phyloP scores from a whole-genome alignment of 768 basidiomycete genomes.

The Lactarius evosmus region DNA sequence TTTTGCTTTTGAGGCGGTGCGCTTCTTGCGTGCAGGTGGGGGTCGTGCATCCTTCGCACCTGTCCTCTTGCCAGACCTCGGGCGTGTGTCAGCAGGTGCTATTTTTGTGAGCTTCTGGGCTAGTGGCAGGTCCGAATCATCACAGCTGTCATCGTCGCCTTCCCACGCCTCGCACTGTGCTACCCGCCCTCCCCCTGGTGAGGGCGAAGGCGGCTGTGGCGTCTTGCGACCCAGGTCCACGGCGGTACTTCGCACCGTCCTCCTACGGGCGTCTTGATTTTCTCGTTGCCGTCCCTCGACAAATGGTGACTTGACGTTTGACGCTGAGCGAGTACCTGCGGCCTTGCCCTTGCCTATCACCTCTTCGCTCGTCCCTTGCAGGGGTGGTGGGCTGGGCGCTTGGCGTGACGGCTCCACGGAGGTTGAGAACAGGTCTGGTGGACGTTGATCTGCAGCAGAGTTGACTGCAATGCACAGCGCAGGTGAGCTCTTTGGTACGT shows the following conservation, averaged over 20 bases:
- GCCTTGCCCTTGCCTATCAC: neutral
- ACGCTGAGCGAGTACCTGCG: neutral
- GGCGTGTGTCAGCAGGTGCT: neutral
- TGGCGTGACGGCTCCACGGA: neutral
- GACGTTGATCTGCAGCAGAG: neutral
- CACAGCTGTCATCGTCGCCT: neutral
- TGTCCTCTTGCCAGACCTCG: neutral
- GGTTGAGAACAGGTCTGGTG: neutral
- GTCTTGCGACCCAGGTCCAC: neutral
- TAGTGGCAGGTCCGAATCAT: conserved; percentile 9
- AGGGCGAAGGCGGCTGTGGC: neutral
- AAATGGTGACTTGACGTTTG: neutral
- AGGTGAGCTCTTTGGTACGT: neutral
- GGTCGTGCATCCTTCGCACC: neutral
- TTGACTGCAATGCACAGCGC: neutral
- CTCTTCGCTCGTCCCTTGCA: neutral
- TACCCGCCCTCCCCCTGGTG: neutral
- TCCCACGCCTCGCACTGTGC: neutral
- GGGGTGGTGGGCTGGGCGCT: neutral
- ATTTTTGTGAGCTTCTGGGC: conserved; percentile 4
- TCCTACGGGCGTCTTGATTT: neutral
- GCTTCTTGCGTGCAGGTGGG: conserved; percentile 1
- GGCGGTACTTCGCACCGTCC: too few species aligned
- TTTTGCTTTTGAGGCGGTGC: neutral
- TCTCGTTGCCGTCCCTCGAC: neutral